Evolutionary conservation across 768 basidiomycete species (phyloP), one percentile per base, ranked within the genome.

Genomic region (Russula emetica): DNA sequence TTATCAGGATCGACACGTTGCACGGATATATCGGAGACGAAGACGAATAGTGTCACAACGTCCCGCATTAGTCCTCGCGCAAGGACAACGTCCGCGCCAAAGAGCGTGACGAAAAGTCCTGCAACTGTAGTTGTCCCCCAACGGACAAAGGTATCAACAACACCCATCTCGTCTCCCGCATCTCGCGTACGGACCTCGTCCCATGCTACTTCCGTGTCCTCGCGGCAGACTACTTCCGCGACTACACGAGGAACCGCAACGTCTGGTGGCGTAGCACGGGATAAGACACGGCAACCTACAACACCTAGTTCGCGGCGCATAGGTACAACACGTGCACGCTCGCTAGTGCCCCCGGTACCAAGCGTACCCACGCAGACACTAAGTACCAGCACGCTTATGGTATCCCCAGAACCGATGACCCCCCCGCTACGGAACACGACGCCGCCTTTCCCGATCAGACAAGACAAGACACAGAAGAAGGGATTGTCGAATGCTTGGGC

Each of bases 401-500:
- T 62, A 20, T 71, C 61, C 36, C 70, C 65, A 38, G 64, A 62
- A 44, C 55, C 42, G 61, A 65, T 45, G 63, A 30, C 58, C 2
- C 61, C 67, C 16, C 58, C 36, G 6, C 51, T 62, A 16, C 52
- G 67, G 7, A 72, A 73, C 24, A 44, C 71, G 24, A 66, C 69
- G 20, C 73, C 72, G 49, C 74, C 77, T 32, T 71, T 76, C 52
- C 76, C 74, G 24, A 55, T 65, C 61, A 61, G 68, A 61, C 67
- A 70, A 53, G 56, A 58, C 24, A 68, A 59, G 22, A 58, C 61
- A 14, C 45, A 44, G 44, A 60, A 53, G 45, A 66, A 59, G 51
- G 63, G 66, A 20, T 24, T 58, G 62, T 66, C 58, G n/a, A 24
- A 36, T 80, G 18, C 70, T 82, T 20, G 79, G 80, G 18, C 72